These are phyloP conservation scores for Kwoniella heveanensis DNA, from an alignment of 768 basidiomycete genomes.

Conservation along the genomic window DNA sequence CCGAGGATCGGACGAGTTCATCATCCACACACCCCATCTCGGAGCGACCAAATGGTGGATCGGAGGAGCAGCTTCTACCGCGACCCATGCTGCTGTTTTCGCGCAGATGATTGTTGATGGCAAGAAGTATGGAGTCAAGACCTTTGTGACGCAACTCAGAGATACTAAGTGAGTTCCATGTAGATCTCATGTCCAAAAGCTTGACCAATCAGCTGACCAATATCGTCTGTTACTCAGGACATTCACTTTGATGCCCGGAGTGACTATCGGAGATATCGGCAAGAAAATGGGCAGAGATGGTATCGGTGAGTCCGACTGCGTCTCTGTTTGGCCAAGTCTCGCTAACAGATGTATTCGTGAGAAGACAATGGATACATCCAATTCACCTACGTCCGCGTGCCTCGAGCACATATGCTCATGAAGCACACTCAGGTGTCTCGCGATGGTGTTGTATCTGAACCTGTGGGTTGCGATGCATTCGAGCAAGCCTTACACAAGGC, in stretches of 20 bases:
- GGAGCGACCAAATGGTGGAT: slow-evolving; percentile 61
- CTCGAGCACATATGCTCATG: slow-evolving; percentile 59
- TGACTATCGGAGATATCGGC: slow-evolving; percentile 59
- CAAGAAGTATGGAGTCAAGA: slow-evolving; percentile 58
- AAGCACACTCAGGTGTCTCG: slow-evolving; percentile 59
- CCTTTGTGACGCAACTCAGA: slow-evolving; percentile 58
- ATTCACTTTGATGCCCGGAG: slow-evolving; percentile 56
- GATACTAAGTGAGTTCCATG: slow-evolving; percentile 51
- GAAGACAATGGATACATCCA: slow-evolving; percentile 56
- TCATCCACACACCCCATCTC: slow-evolving; percentile 59
- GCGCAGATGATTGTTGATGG: slow-evolving; percentile 59
- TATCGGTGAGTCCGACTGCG: slow-evolving; percentile 45
- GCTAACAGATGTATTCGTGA: not conserved
- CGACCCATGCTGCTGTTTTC: slow-evolving; percentile 59
- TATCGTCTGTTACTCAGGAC: slow-evolving; percentile 40
- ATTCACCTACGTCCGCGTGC: slow-evolving; percentile 59
- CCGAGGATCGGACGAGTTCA: slow-evolving; percentile 56
- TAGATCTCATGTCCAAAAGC: not conserved
- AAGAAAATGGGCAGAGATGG: slow-evolving; percentile 60
- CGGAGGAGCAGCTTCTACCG: slow-evolving; percentile 59
- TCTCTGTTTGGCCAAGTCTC: slow-evolving; percentile 1
- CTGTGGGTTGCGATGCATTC: too few species aligned
- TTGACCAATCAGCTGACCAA: not conserved
- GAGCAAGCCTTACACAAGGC: too few species aligned
- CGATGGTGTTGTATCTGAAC: slow-evolving; percentile 57